Conservation (phyloP, 1,284 basidiomycete species). For the Porodaedalea pini region DNA sequence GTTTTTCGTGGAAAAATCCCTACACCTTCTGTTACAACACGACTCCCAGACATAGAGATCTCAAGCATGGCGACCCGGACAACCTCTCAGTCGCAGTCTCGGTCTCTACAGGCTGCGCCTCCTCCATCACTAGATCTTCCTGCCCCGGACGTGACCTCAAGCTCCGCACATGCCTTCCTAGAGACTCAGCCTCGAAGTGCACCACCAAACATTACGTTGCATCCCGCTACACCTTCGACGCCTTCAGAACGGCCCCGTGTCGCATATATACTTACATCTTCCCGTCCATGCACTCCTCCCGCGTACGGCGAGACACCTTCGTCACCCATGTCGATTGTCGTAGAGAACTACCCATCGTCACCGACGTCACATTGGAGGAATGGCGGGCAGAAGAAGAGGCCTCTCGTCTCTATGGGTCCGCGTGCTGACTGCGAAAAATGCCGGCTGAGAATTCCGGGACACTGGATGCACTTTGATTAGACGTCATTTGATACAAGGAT, state of each 20-base stretch:
- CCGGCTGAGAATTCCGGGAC: constrained; percentile 61
- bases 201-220: constrained; percentile 34
- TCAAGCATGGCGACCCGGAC: not conserved
- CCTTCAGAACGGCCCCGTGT: not conserved
- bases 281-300: not conserved
- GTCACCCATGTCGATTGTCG: constrained; percentile 3
- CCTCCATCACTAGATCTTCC: constrained; percentile 16
- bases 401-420: constrained; percentile 65
- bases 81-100: not conserved
- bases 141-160: not conserved
- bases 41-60: not conserved
- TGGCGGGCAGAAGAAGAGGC: constrained; percentile 34
- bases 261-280: not conserved
- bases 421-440: constrained; percentile 70
- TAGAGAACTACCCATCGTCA: constrained; percentile 5
- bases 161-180: constrained; percentile 11
- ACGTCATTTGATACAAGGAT: not conserved
- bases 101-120: not conserved
- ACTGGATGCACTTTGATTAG: constrained; percentile 65
- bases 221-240: constrained; percentile 36
- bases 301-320: not conserved
- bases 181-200: not conserved
- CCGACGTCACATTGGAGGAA: constrained; percentile 18
- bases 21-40: not conserved
- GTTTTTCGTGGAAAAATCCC: not conserved